Conservation (phyloP, 2,329 filamentous ascomycete genomes). For the Ophiostoma piceae region DNA sequence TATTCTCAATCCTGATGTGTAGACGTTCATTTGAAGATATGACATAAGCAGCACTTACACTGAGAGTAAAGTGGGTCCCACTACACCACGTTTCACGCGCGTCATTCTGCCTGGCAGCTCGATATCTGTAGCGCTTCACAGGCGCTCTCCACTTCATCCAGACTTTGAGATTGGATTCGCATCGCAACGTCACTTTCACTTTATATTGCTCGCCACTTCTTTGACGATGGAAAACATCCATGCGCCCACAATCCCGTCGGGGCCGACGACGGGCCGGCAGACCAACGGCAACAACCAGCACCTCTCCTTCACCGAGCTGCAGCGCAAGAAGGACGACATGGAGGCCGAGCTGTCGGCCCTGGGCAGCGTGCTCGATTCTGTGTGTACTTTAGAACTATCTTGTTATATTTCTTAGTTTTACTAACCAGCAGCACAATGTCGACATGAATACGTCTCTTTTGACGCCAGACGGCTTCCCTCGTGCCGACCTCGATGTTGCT, state of each 20-base stretch:
- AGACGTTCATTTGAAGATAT: neutral
- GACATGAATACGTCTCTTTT: conserved; percentile 85
- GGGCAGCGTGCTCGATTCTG: conserved; percentile 80
- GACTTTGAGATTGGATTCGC: neutral
- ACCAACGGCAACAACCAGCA: conserved; percentile 59
- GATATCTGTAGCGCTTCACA: neutral
- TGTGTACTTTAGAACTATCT: conserved; percentile 39
- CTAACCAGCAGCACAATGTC: conserved; percentile 70
- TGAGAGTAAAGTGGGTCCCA: neutral
- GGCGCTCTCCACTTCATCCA: neutral
- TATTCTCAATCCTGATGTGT: neutral
- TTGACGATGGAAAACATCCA: conserved; percentile 46
- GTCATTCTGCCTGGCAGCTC: conserved; percentile 25
- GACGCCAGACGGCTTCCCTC: conserved; percentile 85
- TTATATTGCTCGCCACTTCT: neutral
- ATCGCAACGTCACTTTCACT: neutral
- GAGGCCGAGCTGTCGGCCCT: conserved; percentile 84
- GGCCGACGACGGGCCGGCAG: conserved; percentile 59
- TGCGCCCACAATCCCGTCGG: conserved; percentile 62
- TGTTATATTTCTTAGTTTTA: conserved; percentile 22
- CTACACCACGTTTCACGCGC: conserved; percentile 19
- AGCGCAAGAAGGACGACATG: conserved; percentile 74
- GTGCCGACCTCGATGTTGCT: conserved; percentile 88
- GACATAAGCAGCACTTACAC: conserved; percentile 12
- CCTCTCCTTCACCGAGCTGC: conserved; percentile 71